Conservation (phyloP, 2,329 filamentous ascomycete species). For the Elsinoe arachidis region DNA sequence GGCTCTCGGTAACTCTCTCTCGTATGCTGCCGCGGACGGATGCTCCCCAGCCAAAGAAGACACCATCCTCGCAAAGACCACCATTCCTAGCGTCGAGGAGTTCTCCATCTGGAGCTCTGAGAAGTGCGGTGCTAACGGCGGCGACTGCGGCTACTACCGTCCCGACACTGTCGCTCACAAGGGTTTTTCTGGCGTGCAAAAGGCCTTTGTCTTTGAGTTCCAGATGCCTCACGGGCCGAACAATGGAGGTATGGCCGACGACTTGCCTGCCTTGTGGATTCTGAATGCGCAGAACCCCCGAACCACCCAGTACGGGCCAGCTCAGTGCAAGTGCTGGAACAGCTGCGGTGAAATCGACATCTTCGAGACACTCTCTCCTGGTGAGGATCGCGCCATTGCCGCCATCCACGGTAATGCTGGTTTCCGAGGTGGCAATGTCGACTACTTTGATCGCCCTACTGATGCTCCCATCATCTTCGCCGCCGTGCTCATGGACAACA, state of each 20-base stretch:
- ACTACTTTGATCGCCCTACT: slow-evolving; percentile 63
- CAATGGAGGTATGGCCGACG: slow-evolving; percentile 31
- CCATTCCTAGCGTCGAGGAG: slow-evolving; percentile 43
- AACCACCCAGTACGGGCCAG: slow-evolving; percentile 56
- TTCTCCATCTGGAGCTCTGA: slow-evolving; percentile 44
- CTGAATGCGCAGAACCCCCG: slow-evolving; percentile 66
- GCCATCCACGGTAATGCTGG: slow-evolving; percentile 53
- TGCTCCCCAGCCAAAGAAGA: slow-evolving; percentile 38
- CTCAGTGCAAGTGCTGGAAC: slow-evolving; percentile 62
- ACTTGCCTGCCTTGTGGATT: slow-evolving; percentile 66
- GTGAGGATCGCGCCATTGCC: slow-evolving; percentile 59
- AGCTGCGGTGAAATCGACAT: slow-evolving; percentile 71
- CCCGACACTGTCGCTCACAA: slow-evolving; percentile 41
- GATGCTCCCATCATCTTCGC: slow-evolving; percentile 49
- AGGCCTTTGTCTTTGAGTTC: slow-evolving; percentile 67
- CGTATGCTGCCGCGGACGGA: slow-evolving; percentile 44
- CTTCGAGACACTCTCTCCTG: slow-evolving; percentile 59
- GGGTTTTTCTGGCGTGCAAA: slow-evolving; percentile 61
- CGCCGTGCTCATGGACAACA: slow-evolving; percentile 53
- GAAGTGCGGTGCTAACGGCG: slow-evolving; percentile 35
- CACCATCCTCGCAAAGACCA: slow-evolving; percentile 41
- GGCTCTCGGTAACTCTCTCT: slow-evolving; percentile 49
- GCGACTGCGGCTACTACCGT: slow-evolving; percentile 32
- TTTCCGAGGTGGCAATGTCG: slow-evolving; percentile 54
- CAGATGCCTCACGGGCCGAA: slow-evolving; percentile 57